Evolutionary conservation across 2,329 filamentous ascomycete genomes (phyloP), one percentile per base, ranked within the genome.

Genomic region (Cladosporium colombiae): DNA sequence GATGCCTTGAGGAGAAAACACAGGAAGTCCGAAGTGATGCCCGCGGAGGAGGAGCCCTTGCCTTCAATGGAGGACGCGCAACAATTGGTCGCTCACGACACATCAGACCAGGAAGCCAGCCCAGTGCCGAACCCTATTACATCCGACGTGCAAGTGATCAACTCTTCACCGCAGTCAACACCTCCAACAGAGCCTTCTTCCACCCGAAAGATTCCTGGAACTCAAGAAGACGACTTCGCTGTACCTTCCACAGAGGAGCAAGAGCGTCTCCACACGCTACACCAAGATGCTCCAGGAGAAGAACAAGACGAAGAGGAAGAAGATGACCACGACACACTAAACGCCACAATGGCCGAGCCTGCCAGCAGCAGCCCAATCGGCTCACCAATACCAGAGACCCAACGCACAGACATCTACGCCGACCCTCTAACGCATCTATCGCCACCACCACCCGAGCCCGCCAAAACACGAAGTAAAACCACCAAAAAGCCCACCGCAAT

Each of bases 311-410:
- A 64, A 66, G 67, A 56, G 69, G 71, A 66, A 67, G 69, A 65
- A 67, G 70, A 58, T 65, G 74, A 57, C 35, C 73, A 64, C 62
- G 75, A 77, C 33, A 67, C 71, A 5, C 66, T 75, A 25, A 81
- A 80, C 66, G 77, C 78, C 21, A 82, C 79, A 1, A 76, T 80
- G 74, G 80, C 80, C 8, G 77, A 80, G 40, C 81, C 81, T 21
- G 73, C 74, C 65, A 81, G 80, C 53, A 82, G 80, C 61, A 82
- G 80, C 53, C 72, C 74, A 16, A 59, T 35, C 61, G 23, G 60
- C 55, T 50, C 35, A 58, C 27, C 66, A 35, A 67, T 67, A 33
- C 53, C 58, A 61, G 59, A 58, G 27, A 56, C 66, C 14, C 68
- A 63, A 21, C 31, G 40, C 40, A 64, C 53, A 50, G 63, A 64